Percentiles rank a stretch among this genome's conserved stretches.
These are phyloP conservation scores for Aspergillus indologenus DNA, from an alignment of 495 filamentous ascomycete genomes.

Conservation along the genomic window DNA sequence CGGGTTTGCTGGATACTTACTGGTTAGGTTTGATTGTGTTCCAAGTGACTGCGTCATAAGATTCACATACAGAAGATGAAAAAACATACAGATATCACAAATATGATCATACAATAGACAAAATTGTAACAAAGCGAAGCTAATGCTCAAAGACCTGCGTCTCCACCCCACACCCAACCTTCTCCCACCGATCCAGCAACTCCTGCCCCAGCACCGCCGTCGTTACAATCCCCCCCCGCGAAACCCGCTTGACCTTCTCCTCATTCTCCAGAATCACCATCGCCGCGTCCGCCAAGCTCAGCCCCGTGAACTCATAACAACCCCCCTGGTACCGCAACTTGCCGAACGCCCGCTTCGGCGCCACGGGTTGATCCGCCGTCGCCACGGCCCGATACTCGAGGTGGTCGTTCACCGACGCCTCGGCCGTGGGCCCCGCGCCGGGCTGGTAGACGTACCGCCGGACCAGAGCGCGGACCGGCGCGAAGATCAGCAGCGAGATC, in stretches of 20 bases:
- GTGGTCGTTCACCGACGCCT: slow-evolving; percentile 53
- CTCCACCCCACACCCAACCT: slow-evolving; percentile 62
- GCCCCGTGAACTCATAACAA: slow-evolving; percentile 67
- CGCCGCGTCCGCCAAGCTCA: slow-evolving; percentile 67
- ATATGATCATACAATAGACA: background rate
- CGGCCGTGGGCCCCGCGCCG: slow-evolving; percentile 62
- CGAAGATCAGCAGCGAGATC: slow-evolving; percentile 50
- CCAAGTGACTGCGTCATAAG: too few relatives aligned
- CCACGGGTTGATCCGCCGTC: slow-evolving; percentile 50
- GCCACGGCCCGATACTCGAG: slow-evolving; percentile 67
- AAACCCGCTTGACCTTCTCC: slow-evolving; percentile 50
- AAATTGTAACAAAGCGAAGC: slow-evolving; percentile 2
- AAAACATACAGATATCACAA: background rate
- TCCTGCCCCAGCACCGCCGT: slow-evolving; percentile 78
- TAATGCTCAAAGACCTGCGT: slow-evolving; percentile 38
- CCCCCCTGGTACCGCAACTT: slow-evolving; percentile 58
- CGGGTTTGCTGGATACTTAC: too few relatives aligned
- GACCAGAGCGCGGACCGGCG: slow-evolving; percentile 53
- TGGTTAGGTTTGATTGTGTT: too few relatives aligned
- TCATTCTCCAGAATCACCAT: slow-evolving; percentile 66
- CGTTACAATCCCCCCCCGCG: slow-evolving; percentile 72
- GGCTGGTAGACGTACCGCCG: slow-evolving; percentile 58
- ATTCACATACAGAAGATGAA: too few relatives aligned
- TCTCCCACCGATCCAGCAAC: slow-evolving; percentile 67
- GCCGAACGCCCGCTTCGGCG: slow-evolving; percentile 53